A percentile compares a stretch with the other conserved stretches of the same genome.
These are phyloP conservation scores for Sambucus nigra DNA, from an alignment of 129 eudicot genomes.

Conservation along the genomic window DNA sequence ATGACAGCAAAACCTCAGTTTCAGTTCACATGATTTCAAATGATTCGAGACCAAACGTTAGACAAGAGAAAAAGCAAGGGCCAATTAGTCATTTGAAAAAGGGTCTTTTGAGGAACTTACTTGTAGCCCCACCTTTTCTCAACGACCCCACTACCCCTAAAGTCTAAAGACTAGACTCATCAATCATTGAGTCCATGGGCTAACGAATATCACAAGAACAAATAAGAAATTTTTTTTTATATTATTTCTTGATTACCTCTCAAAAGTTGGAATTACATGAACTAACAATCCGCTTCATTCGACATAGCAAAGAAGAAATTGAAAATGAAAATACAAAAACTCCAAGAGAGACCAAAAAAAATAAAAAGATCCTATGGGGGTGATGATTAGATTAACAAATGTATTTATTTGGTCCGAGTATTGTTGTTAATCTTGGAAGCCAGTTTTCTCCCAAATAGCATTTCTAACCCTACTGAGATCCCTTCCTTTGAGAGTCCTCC, in stretches of 20 bases:
- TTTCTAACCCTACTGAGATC: constrained; percentile 72
- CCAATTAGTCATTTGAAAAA: neutral
- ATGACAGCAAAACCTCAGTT: no score
- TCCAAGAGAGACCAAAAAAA: neutral
- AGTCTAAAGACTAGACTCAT: neutral
- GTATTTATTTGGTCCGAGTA: neutral
- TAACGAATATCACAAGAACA: neutral
- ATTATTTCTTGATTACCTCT: constrained; percentile 11
- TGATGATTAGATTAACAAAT: constrained; percentile 14
- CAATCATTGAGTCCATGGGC: neutral
- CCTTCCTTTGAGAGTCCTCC: constrained; percentile 77
- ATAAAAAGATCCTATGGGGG: constrained; percentile 10
- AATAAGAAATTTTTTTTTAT: neutral
- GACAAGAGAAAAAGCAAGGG: neutral
- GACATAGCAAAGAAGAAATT: constrained; percentile 1
- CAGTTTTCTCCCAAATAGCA: constrained; percentile 75
- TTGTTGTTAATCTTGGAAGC: constrained; percentile 47
- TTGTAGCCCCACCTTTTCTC: constrained; percentile 3
- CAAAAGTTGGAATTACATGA: constrained; percentile 28
- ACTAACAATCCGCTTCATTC: constrained; percentile 18
- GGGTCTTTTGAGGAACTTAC: neutral
- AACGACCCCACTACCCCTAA: neutral
- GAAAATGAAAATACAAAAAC: neutral
- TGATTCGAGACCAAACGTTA: no score
- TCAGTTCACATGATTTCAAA: no score